Evolutionary conservation across 768 basidiomycete genomes (phyloP).

Genomic region (Stropharia rugosoannulata): DNA sequence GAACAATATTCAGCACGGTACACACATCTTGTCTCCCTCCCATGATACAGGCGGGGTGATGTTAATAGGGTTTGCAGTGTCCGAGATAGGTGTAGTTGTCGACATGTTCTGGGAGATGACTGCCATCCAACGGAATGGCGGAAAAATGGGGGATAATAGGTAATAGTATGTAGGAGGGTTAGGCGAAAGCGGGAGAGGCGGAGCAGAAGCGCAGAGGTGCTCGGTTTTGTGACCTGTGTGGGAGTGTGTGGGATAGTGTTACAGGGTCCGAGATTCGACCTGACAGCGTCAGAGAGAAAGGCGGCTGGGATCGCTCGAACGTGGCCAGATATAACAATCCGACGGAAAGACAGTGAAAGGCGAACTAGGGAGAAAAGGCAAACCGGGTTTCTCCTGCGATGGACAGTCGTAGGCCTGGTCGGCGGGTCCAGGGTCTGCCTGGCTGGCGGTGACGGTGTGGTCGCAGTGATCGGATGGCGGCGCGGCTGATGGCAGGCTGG

Average conservation of each 20-base stretch:
- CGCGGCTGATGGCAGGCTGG: neutral
- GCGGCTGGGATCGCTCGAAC: conserved; percentile 4
- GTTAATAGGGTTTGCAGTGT: conserved; percentile 18
- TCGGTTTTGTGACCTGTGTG: conserved; percentile 6
- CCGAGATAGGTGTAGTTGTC: conserved; percentile 13
- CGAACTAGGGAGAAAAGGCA: conserved; percentile 8
- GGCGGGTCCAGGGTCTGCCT: neutral
- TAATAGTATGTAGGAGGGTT: neutral
- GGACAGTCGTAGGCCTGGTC: conserved; percentile 1
- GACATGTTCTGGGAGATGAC: conserved; percentile 25
- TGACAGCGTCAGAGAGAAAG: conserved; percentile 1
- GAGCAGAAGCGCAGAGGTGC: conserved; percentile 3
- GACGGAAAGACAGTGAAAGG: conserved; percentile 6
- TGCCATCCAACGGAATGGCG: neutral
- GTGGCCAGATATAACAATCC: conserved; percentile 9
- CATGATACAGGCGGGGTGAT: conserved; percentile 46
- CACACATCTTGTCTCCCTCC: conserved; percentile 86
- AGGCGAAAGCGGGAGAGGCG: neutral
- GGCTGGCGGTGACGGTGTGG: conserved; percentile 2
- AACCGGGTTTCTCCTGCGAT: conserved; percentile 10
- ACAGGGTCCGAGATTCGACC: conserved; percentile 8
- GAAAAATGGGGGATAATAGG: neutral
- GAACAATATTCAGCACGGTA: conserved; percentile 17
- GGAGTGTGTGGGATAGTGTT: conserved; percentile 3
- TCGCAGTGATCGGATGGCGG: neutral